Evolutionary conservation across 148 eudicot species (phyloP).

Genomic region (Dianthus caryophyllus): DNA sequence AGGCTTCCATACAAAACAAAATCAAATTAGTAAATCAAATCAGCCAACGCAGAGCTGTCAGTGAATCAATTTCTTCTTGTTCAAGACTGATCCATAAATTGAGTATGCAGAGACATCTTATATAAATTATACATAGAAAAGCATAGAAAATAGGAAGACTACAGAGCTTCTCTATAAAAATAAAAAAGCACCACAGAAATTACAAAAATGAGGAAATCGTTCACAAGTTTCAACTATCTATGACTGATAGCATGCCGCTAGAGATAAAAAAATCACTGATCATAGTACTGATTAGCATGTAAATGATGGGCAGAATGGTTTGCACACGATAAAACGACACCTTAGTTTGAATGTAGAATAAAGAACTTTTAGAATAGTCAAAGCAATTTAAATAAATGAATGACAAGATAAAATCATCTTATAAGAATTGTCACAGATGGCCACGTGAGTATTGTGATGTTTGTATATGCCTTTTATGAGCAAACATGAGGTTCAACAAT

Average conservation of each 20-base stretch:
- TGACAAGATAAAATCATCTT: slow-evolving; percentile 6
- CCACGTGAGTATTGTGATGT: neutral
- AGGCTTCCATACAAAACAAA: slow-evolving; percentile 51
- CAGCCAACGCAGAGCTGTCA: neutral
- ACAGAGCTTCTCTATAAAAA: neutral
- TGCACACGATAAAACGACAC: neutral
- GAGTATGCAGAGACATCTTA: neutral
- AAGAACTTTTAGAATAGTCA: neutral
- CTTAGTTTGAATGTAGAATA: neutral
- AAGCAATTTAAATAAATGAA: neutral
- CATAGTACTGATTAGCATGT: neutral
- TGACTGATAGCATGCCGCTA: neutral
- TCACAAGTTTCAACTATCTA: neutral
- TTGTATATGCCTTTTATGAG: neutral
- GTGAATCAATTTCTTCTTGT: neutral
- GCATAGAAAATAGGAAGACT: neutral
- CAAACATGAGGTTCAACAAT: slow-evolving; percentile 7
- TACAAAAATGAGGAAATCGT: neutral
- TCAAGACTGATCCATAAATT: neutral
- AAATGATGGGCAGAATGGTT: neutral
- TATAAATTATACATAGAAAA: neutral
- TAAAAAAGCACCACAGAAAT: neutral
- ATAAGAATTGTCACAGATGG: neutral
- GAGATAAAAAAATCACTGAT: neutral
- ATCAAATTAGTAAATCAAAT: slow-evolving; percentile 20